phyloP scores from a whole-genome alignment of 371 early-diverging fungal species.

The Zancudomyces culisetae region DNA sequence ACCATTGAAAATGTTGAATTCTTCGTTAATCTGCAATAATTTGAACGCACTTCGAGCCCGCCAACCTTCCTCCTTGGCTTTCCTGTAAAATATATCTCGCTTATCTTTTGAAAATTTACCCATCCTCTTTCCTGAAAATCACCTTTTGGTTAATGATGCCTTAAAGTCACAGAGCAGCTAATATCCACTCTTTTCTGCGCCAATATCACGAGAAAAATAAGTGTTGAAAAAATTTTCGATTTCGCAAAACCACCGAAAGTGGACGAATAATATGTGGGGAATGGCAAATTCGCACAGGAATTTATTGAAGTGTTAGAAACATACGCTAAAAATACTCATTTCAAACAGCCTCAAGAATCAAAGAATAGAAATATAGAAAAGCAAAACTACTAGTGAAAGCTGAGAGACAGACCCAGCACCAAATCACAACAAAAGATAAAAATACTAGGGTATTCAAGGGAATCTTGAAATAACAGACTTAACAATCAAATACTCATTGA shows the following conservation, averaged over 20 bases:
- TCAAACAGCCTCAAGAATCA: no score
- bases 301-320: no score
- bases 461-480: conserved; percentile 31
- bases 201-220: no score
- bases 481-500: conserved; percentile 44
- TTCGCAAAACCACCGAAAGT: no score
- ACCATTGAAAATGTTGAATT: conserved; percentile 76
- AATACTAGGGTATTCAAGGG: not conserved
- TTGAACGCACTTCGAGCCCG: conserved; percentile 97
- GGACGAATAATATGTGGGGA: no score
- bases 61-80: conserved; percentile 95
- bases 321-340: no score
- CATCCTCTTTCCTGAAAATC: no score
- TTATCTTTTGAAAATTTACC: conserved; percentile 81
- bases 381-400: not conserved
- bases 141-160: no score
- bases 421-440: not conserved
- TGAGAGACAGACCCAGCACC: not conserved
- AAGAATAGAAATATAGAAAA: not conserved
- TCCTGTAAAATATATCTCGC: conserved; percentile 91
- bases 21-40: conserved; percentile 88
- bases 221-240: no score
- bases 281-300: no score
- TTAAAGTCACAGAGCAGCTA: no score
- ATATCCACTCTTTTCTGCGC: no score